phyloP scores from a whole-genome alignment of 2,329 filamentous ascomycete species.

The Cordyceps pruinosa region DNA sequence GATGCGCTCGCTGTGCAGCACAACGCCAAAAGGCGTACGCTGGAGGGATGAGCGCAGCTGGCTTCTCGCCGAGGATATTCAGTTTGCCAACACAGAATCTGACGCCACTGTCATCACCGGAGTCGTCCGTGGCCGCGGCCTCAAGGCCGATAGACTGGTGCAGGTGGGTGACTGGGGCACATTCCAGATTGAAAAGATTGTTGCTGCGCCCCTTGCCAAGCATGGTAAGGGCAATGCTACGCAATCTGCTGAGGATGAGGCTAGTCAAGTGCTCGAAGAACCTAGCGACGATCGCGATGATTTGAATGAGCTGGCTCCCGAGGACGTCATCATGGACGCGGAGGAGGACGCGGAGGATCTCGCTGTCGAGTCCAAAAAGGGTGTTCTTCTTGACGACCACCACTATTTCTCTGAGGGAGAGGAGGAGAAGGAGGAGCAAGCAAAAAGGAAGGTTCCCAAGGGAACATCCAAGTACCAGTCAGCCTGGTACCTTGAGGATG shows the following conservation, averaged over 20 bases:
- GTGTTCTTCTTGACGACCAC: constrained; percentile 90
- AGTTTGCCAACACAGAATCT: constrained; percentile 56
- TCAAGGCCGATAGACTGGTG: constrained; percentile 85
- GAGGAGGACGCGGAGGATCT: constrained; percentile 45
- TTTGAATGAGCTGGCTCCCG: constrained; percentile 75
- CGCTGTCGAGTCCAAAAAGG: constrained; percentile 56
- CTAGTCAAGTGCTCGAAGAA: constrained; percentile 55
- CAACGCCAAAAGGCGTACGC: constrained; percentile 84
- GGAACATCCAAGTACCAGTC: constrained; percentile 93
- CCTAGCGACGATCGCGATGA: constrained; percentile 79
- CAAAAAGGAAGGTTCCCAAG: constrained; percentile 62
- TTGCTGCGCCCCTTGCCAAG: constrained; percentile 60
- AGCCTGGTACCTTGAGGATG: constrained; percentile 81
- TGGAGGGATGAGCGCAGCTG: constrained; percentile 96
- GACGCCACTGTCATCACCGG: constrained; percentile 73
- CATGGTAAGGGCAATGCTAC: constrained; percentile 63
- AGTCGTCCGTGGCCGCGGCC: constrained; percentile 72
- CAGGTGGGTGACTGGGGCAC: constrained; percentile 92
- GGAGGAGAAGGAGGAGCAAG: constrained; percentile 43
- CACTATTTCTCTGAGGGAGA: constrained; percentile 90
- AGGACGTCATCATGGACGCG: constrained; percentile 67
- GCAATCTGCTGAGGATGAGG: constrained; percentile 53
- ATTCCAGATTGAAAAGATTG: constrained; percentile 87
- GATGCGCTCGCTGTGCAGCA: constrained; percentile 84
- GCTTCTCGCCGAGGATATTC: constrained; percentile 81